Evolutionary conservation across 345 rosid species (phyloP).

Genomic region (Psidium guajava): DNA sequence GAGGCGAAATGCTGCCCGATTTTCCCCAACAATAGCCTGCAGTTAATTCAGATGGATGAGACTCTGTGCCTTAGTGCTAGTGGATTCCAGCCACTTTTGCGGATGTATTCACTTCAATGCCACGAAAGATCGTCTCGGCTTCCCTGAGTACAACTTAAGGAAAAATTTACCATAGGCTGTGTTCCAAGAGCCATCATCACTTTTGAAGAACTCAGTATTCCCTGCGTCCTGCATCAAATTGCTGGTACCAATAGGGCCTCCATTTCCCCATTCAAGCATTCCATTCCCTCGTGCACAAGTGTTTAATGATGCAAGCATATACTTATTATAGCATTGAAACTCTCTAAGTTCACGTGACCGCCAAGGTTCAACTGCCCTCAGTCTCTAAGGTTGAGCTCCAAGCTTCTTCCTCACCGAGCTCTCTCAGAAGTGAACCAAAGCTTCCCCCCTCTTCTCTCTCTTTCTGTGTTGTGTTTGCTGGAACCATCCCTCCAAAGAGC

Average conservation of each 20-base stretch:
- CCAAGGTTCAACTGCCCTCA: no score
- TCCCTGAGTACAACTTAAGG: conserved; percentile 39
- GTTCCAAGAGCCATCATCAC: conserved; percentile 31
- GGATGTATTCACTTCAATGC: conserved; percentile 19
- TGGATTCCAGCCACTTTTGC: conserved; percentile 35
- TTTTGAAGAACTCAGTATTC: conserved; percentile 28
- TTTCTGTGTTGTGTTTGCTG: no score
- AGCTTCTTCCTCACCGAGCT: no score
- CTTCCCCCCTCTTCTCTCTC: no score
- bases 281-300: conserved; percentile 23
- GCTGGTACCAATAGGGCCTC: conserved; percentile 28
- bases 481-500: no score
- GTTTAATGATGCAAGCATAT: conserved; percentile 39
- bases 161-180: conserved; percentile 28
- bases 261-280: conserved; percentile 34
- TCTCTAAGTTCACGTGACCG: conserved; percentile 30
- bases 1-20: no score
- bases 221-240: conserved; percentile 26
- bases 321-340: conserved; percentile 52
- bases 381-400: no score
- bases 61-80: conserved; percentile 33
- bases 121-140: conserved; percentile 26
- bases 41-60: conserved; percentile 39
- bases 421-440: no score
- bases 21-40: conserved; percentile 43